phyloP scores from a whole-genome alignment of 164 flowering plant species.

The Annona squamosa region DNA sequence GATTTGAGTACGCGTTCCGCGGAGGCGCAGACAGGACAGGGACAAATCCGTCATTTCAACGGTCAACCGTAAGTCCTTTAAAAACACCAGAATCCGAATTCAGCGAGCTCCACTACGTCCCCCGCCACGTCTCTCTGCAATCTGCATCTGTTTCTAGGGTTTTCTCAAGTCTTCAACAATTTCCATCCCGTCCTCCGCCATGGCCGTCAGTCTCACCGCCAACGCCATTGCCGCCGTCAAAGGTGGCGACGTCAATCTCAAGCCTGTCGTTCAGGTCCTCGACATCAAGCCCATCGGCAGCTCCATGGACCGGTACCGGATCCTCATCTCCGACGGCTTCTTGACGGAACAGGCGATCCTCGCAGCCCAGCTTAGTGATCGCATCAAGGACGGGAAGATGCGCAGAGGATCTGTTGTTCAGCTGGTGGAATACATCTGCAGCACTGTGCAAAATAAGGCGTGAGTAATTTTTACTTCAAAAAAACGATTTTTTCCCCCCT shows the following conservation, averaged over 20 bases:
- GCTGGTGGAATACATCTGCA: conserved; percentile 80
- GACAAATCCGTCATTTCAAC: no score
- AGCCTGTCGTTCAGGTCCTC: conserved; percentile 82
- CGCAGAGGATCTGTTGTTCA: conserved; percentile 78
- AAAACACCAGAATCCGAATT: no score
- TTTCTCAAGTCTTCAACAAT: not conserved
- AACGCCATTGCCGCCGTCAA: conserved; percentile 66
- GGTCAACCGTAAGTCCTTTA: no score
- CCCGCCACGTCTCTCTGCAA: not conserved
- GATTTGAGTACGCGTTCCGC: no score
- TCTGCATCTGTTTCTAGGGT: not conserved
- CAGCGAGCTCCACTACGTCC: not conserved
- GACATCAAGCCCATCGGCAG: conserved; percentile 55
- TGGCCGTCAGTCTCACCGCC: conserved; percentile 70
- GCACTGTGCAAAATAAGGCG: conserved; percentile 71
- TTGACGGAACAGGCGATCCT: conserved; percentile 79
- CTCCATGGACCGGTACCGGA: conserved; percentile 63
- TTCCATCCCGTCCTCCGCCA: conserved; percentile 7
- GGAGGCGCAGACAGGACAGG: no score
- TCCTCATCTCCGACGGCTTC: conserved; percentile 64
- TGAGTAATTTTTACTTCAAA: conserved; percentile 11
- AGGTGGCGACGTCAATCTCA: conserved; percentile 70
- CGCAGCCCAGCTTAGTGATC: conserved; percentile 83
- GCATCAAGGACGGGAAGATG: conserved; percentile 46
- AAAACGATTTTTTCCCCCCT: no score